These are phyloP conservation scores for Brassica balearica DNA, from an alignment of 441 rosid genomes.

Conservation along the genomic window DNA sequence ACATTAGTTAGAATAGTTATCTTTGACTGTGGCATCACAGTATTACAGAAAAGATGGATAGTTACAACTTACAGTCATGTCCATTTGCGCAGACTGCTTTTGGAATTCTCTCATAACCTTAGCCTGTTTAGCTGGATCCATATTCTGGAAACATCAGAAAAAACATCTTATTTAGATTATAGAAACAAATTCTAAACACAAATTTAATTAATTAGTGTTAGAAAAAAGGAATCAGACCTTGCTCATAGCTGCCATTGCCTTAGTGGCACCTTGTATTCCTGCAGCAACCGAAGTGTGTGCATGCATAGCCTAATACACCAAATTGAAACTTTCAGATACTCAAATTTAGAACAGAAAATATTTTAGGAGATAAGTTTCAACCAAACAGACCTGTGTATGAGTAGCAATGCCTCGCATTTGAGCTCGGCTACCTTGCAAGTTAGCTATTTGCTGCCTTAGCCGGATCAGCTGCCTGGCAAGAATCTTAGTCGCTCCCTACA, in stretches of 20 bases:
- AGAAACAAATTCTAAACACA: not conserved
- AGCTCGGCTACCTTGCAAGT: conserved; percentile 92
- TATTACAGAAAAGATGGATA: conserved; percentile 7
- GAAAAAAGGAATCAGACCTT: conserved; percentile 56
- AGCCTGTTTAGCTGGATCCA: conserved; percentile 90
- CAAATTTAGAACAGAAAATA: not conserved
- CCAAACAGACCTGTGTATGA: conserved; percentile 75
- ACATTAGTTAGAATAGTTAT: conserved; percentile 13
- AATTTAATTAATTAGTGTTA: not conserved
- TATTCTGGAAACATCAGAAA: conserved; percentile 61
- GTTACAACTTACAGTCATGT: conserved; percentile 80
- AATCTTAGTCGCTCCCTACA: conserved; percentile 83
- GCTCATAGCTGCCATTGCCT: conserved; percentile 90
- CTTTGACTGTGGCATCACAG: conserved; percentile 5
- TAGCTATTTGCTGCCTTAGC: conserved; percentile 87
- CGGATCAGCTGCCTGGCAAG: conserved; percentile 84
- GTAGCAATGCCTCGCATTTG: conserved; percentile 97
- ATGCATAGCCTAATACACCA: conserved; percentile 77
- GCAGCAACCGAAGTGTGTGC: conserved; percentile 92
- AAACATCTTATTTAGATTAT: conserved; percentile 8
- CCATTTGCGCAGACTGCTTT: conserved; percentile 92
- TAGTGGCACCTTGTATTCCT: conserved; percentile 89
- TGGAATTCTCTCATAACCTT: conserved; percentile 82
- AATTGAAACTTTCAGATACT: conserved; percentile 36
- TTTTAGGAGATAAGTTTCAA: not conserved